Conservation (phyloP, 2,329 filamentous ascomycete genomes). For the Neurospora sp. region DNA sequence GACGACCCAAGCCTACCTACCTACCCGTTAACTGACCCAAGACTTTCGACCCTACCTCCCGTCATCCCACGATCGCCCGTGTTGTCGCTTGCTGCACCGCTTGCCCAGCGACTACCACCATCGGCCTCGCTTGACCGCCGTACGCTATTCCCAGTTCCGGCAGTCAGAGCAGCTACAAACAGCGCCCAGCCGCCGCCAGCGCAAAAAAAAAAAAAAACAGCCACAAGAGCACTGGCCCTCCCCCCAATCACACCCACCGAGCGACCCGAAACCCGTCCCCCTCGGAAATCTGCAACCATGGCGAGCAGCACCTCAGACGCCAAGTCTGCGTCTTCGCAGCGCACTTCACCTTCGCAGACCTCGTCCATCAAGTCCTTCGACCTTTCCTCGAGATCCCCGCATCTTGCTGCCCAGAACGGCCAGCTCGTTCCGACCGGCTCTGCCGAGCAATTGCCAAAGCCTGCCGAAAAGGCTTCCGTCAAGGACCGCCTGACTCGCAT, state of each 20-base stretch:
- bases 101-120: conserved; percentile 10
- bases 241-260: conserved; percentile 3
- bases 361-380: conserved; percentile 41
- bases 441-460: conserved; percentile 26
- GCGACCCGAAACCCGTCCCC: not conserved
- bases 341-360: conserved; percentile 32
- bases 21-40: not conserved
- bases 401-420: conserved; percentile 30
- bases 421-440: conserved; percentile 14
- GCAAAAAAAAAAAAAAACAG: not conserved
- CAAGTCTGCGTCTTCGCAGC: conserved; percentile 30
- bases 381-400: conserved; percentile 28
- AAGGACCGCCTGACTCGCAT: conserved; percentile 56
- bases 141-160: not conserved
- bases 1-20: not conserved
- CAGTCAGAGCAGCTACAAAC: not conserved
- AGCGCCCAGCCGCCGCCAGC: not conserved
- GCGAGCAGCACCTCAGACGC: conserved; percentile 21
- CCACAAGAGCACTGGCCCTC: not conserved
- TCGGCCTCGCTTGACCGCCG: conserved; percentile 1
- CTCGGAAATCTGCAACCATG: conserved; percentile 17
- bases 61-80: not conserved
- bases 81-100: conserved; percentile 9
- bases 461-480: conserved; percentile 47
- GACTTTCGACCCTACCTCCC: not conserved